Conservation (phyloP, 108 stramenopile species). For the Cyclostephanos invisitatus region DNA sequence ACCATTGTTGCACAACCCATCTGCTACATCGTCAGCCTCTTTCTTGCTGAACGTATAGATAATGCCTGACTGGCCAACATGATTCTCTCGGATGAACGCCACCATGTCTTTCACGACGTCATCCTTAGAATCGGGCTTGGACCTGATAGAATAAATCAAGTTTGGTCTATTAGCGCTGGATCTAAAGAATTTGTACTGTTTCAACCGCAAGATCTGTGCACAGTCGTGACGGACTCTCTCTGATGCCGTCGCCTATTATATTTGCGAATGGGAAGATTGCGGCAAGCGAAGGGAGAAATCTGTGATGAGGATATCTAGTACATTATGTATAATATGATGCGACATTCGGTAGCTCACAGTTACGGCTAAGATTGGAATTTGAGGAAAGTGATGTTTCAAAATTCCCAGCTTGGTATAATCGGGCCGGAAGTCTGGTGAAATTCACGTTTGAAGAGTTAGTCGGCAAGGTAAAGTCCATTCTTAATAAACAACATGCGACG, state of each 20-base stretch:
- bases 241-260: constrained; percentile 76
- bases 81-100: constrained; percentile 63
- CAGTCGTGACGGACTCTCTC: constrained; percentile 89
- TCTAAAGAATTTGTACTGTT: constrained; percentile 74
- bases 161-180: constrained; percentile 89
- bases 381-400: constrained; percentile 78
- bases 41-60: constrained; percentile 89
- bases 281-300: constrained; percentile 9
- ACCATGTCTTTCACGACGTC: constrained; percentile 71
- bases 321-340: not conserved
- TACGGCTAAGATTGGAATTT: constrained; percentile 73
- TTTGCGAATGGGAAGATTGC: not conserved
- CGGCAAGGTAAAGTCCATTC: not conserved
- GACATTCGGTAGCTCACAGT: constrained; percentile 33
- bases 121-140: constrained; percentile 67
- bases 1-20: constrained; percentile 62
- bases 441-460: not conserved
- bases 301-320: not conserved
- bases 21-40: constrained; percentile 85
- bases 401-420: constrained; percentile 92
- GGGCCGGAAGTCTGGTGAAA: constrained; percentile 81
- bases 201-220: constrained; percentile 69
- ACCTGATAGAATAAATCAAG: constrained; percentile 77
- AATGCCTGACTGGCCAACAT: constrained; percentile 77
- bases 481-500: not conserved